These are phyloP conservation scores for Leptosphaerulina australis DNA, from an alignment of 2,329 filamentous ascomycete species.

Conservation along the genomic window DNA sequence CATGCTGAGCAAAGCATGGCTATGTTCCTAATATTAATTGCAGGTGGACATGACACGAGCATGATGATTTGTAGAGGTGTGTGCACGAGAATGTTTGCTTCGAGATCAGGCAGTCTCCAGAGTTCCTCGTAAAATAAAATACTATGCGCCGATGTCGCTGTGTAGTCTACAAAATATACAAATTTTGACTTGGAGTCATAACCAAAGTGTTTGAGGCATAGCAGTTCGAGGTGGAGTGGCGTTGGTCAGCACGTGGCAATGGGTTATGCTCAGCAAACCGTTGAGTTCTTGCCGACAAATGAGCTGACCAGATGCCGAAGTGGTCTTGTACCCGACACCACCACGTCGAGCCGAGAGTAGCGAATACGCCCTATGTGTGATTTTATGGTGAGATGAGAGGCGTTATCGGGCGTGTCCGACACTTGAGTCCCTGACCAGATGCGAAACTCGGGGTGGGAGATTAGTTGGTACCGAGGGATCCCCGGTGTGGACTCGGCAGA, in stretches of 20 bases:
- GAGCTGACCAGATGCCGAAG: constrained; percentile 6
- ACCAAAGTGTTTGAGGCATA: neutral
- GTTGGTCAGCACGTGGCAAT: constrained; percentile 17
- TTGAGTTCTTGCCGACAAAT: constrained; percentile 2
- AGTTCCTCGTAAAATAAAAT: constrained; percentile 8
- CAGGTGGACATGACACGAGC: constrained; percentile 15
- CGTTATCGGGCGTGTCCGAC: constrained; percentile 13
- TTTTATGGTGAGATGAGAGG: constrained; percentile 16
- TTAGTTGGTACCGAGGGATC: constrained; percentile 10
- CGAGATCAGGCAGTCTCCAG: constrained; percentile 11
- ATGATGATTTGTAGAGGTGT: constrained; percentile 12
- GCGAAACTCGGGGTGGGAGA: constrained; percentile 9
- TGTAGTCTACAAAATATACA: constrained; percentile 12
- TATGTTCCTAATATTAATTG: constrained; percentile 2
- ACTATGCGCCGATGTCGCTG: constrained; percentile 16
- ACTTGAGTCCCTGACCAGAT: constrained; percentile 3
- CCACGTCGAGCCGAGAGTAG: neutral
- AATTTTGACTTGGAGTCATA: constrained; percentile 10
- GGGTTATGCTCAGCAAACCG: constrained; percentile 4
- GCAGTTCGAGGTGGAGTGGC: constrained; percentile 7
- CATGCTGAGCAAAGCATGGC: neutral
- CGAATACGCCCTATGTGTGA: constrained; percentile 4
- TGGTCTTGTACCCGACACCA: constrained; percentile 11
- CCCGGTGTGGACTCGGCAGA: constrained; percentile 16
- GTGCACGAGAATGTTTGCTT: constrained; percentile 8